Evolutionary conservation across 306 rosid species (phyloP).

Genomic region (Ceratonia siliqua): DNA sequence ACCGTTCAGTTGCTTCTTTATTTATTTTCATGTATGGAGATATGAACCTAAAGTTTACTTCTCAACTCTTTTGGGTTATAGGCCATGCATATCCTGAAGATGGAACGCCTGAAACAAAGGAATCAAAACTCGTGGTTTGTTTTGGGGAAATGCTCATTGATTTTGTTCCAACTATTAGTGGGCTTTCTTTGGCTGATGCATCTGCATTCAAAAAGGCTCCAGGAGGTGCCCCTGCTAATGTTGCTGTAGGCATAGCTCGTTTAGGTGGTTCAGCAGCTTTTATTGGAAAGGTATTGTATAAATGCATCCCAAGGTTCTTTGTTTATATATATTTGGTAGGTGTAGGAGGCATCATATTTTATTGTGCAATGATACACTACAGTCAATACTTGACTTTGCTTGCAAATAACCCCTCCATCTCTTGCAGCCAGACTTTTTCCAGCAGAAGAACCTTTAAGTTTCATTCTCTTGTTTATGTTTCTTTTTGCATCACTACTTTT

Average conservation of each 20-base stretch:
- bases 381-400: constrained; percentile 15
- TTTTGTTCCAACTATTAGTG: constrained; percentile 84
- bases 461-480: too few species aligned
- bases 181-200: constrained; percentile 86
- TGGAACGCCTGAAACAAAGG: constrained; percentile 55
- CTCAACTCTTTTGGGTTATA: constrained; percentile 35
- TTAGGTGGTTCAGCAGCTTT: constrained; percentile 96
- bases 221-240: constrained; percentile 99
- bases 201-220: constrained; percentile 96
- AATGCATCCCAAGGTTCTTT: neutral
- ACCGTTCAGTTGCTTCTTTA: too few species aligned
- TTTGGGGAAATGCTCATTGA: constrained; percentile 98
- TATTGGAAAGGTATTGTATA: constrained; percentile 80
- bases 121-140: constrained; percentile 82
- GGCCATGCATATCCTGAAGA: constrained; percentile 70
- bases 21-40: constrained; percentile 35
- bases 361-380: too few species aligned
- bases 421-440: neutral
- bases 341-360: constrained; percentile 1
- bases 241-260: constrained; percentile 92
- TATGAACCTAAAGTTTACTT: constrained; percentile 16
- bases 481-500: too few species aligned
- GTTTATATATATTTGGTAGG: neutral
- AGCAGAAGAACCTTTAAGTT: too few species aligned
- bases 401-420: neutral